Base-by-base conservation (phyloP, 768 basidiomycete species). In the Tricholomella constricta region DNA sequence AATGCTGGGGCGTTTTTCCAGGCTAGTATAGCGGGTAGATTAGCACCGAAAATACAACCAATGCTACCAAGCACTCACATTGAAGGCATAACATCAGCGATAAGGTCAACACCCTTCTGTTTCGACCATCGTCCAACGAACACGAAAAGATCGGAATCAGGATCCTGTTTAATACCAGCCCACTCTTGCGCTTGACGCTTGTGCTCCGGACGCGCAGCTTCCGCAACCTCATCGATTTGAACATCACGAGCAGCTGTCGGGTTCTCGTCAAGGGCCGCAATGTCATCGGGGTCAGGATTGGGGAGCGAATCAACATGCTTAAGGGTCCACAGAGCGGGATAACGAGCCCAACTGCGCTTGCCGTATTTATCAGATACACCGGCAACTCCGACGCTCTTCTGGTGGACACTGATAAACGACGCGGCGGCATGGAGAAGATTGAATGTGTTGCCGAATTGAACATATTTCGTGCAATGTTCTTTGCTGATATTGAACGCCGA, bases 91-190 rank as follows among this genome's bases (percentile, higher is more conserved):
- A 97, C 86, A 70, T 97, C 94, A 8, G 94, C 94, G 59, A 97
- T 97, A 37, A 97, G 76, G 72, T 97, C 94, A n/a, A 97, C 93
- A 72, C 91, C 94, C 71, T 97, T 97, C 70, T 97, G 94, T 70
- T 96, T 97, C 5, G 94, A 97, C 94, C 94, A 97, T 57, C 94
- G 88, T 66, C 94, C 94, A 58, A 97, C 94, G 70, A 97, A 96
- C 57, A 97, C 94, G 65, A 97, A 96, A 42, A 97, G 69, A 67
- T 95, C 92, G 1, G 93, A 85, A 35, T 90, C 75, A 1, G 94
- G 88, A 63, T 96, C 93, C 63, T 96, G 94, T 66, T 86, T 88
- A 71, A 97, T 87, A 43, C 87, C 85, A 32, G 94, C 94, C 94
- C 94, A 97, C 68, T 95, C 91, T 62, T 97, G 94, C 9, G 94